Percentiles rank a stretch among this genome's conserved stretches.
Conservation (phyloP, 768 basidiomycete genomes). For the Trametes cingulata region DNA sequence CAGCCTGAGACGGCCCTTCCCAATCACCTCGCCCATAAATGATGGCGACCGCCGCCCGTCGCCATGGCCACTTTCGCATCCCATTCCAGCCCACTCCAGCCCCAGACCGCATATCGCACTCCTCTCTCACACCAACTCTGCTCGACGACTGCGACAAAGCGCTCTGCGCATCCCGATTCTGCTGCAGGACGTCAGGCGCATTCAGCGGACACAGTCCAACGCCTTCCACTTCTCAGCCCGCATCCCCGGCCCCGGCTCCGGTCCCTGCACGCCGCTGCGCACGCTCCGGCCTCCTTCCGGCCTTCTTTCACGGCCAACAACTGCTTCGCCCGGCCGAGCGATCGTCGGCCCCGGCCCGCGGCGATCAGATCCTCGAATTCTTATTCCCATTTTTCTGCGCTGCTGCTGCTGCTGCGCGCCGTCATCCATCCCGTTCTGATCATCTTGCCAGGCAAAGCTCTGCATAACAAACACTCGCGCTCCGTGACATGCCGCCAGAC, state of each 20-base stretch:
- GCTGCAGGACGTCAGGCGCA: not conserved
- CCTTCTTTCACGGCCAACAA: not conserved
- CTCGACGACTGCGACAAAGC: not conserved
- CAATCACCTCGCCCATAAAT: slow-evolving; percentile 12
- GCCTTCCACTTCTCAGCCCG: not conserved
- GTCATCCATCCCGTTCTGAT: not conserved
- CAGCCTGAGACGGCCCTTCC: not conserved
- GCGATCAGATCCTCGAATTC: slow-evolving; percentile 9
- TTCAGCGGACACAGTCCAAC: no score
- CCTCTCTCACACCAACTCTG: not conserved
- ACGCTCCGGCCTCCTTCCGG: no score
- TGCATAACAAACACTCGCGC: not conserved
- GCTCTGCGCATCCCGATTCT: not conserved
- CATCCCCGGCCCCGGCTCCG: slow-evolving; percentile 1
- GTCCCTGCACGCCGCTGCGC: not conserved
- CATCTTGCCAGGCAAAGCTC: not conserved
- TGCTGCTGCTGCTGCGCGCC: no score
- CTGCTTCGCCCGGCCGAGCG: not conserved
- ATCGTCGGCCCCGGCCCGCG: slow-evolving; percentile 13
- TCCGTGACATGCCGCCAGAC: slow-evolving; percentile 6
- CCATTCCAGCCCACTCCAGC: slow-evolving; percentile 6
- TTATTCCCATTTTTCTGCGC: not conserved
- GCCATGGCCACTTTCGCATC: slow-evolving; percentile 25
- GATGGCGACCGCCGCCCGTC: slow-evolving; percentile 17
- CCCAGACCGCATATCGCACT: not conserved